Evolutionary conservation across 1,139 yeast species (phyloP).

Genomic region (Taphrina flavorubra): DNA sequence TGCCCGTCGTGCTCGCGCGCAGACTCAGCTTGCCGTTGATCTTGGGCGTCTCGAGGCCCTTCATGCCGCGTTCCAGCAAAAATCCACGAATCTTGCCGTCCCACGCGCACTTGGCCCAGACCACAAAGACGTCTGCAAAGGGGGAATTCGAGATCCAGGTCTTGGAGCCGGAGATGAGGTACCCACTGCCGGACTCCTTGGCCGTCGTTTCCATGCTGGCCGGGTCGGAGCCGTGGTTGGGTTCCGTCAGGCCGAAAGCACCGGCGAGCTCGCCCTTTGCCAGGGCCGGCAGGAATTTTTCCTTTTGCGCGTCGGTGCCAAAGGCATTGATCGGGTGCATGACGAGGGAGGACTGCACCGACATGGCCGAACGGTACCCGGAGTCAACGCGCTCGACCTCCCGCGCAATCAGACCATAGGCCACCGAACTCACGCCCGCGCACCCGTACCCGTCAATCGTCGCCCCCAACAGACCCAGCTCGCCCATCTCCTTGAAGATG

Average conservation of each 20-base stretch:
- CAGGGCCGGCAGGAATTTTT: slow-evolving; percentile 54
- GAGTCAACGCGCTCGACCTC: slow-evolving; percentile 58
- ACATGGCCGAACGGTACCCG: slow-evolving; percentile 57
- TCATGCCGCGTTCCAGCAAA: slow-evolving; percentile 54
- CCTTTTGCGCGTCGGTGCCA: slow-evolving; percentile 56
- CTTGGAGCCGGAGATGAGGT: slow-evolving; percentile 55
- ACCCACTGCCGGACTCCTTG: slow-evolving; percentile 54
- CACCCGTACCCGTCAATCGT: slow-evolving; percentile 57
- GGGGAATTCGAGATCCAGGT: slow-evolving; percentile 59
- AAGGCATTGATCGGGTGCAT: slow-evolving; percentile 56
- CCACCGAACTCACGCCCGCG: slow-evolving; percentile 55
- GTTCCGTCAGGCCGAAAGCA: slow-evolving; percentile 57
- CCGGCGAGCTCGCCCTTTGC: slow-evolving; percentile 57
- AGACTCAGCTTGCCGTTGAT: slow-evolving; percentile 54
- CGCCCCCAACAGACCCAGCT: slow-evolving; percentile 55
- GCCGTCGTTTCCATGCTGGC: slow-evolving; percentile 57
- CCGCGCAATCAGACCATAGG: slow-evolving; percentile 56
- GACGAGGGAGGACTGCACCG: slow-evolving; percentile 57
- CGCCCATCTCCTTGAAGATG: slow-evolving; percentile 53
- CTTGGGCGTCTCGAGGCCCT: slow-evolving; percentile 54
- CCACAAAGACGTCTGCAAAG: slow-evolving; percentile 55
- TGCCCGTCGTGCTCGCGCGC: slow-evolving; percentile 57
- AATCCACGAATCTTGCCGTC: slow-evolving; percentile 57
- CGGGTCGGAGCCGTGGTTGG: slow-evolving; percentile 58
- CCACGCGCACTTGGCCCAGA: slow-evolving; percentile 55